Evolutionary conservation across 2,329 filamentous ascomycete genomes (phyloP).

Genomic region (Rutstroemia sp.): DNA sequence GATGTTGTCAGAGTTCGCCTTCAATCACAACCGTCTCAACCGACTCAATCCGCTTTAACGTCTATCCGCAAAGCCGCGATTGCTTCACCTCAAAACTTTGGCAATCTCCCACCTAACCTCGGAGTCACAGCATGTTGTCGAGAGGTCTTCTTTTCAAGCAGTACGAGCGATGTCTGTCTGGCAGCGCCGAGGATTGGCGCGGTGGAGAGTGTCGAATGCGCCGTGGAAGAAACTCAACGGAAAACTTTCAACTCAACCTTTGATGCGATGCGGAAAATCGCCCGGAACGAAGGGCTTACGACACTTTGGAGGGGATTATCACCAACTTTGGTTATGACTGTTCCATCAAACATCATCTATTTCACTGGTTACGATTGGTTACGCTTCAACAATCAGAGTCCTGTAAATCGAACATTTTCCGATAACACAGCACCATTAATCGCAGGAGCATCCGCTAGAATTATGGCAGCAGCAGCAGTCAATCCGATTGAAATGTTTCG

Average conservation of each 20-base stretch:
- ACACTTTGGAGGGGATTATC: slow-evolving; percentile 90
- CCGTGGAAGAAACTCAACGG: slow-evolving; percentile 78
- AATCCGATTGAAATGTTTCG: slow-evolving; percentile 90
- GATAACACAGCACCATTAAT: slow-evolving; percentile 73
- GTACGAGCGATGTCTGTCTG: slow-evolving; percentile 52
- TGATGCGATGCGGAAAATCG: slow-evolving; percentile 90
- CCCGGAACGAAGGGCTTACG: slow-evolving; percentile 78
- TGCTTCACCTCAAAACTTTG: slow-evolving; percentile 46
- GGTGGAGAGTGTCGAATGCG: slow-evolving; percentile 49
- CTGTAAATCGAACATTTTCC: slow-evolving; percentile 54
- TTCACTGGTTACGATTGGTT: slow-evolving; percentile 98
- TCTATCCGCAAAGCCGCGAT: slow-evolving; percentile 48
- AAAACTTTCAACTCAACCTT: slow-evolving; percentile 84
- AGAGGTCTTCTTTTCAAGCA: slow-evolving; percentile 94
- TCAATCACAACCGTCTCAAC: slow-evolving; percentile 61
- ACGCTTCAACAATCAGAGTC: slow-evolving; percentile 64
- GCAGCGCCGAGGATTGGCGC: slow-evolving; percentile 26
- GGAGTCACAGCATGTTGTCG: slow-evolving; percentile 93
- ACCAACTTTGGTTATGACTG: slow-evolving; percentile 89
- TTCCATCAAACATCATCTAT: slow-evolving; percentile 96
- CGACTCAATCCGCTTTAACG: slow-evolving; percentile 41
- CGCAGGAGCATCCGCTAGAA: slow-evolving; percentile 70
- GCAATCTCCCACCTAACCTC: slow-evolving; percentile 70
- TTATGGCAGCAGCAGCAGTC: slow-evolving; percentile 74
- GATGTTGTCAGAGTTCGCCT: slow-evolving; percentile 94